phyloP scores from a whole-genome alignment of 2,329 filamentous ascomycete species.

The Aspergillus spinulosporus region DNA sequence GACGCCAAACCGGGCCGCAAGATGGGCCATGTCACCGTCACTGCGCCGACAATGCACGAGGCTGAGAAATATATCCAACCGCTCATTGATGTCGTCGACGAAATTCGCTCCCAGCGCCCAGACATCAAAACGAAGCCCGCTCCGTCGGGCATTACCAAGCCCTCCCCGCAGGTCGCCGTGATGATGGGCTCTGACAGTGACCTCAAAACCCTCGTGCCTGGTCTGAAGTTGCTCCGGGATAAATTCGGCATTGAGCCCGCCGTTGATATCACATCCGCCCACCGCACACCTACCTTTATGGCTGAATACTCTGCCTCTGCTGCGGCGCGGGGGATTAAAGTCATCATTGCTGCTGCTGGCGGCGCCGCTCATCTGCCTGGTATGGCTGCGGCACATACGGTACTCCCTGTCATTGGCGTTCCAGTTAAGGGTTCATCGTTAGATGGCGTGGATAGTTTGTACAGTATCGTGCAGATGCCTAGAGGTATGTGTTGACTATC shows the following conservation, averaged over 20 bases:
- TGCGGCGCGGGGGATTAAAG: conserved; percentile 65
- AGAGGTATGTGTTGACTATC: conserved; percentile 43
- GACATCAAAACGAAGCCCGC: conserved; percentile 37
- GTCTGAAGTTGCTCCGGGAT: conserved; percentile 45
- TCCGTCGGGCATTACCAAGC: conserved; percentile 34
- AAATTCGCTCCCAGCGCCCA: conserved; percentile 65
- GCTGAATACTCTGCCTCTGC: conserved; percentile 64
- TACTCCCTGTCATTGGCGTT: conserved; percentile 74
- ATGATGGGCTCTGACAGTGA: conserved; percentile 54
- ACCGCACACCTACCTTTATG: conserved; percentile 72
- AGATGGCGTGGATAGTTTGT: conserved; percentile 69
- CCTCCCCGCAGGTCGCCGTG: conserved; percentile 44
- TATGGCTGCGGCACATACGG: conserved; percentile 71
- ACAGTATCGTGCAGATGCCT: conserved; percentile 78
- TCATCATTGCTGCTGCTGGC: conserved; percentile 74
- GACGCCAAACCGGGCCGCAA: conserved; percentile 83
- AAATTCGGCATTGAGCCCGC: conserved; percentile 46
- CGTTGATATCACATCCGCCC: conserved; percentile 54
- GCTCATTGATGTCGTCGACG: conserved; percentile 73
- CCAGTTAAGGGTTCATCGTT: conserved; percentile 72
- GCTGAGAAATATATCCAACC: conserved; percentile 69
- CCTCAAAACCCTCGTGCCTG: conserved; percentile 46
- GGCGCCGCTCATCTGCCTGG: conserved; percentile 73
- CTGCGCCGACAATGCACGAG: conserved; percentile 65
- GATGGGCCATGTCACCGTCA: conserved; percentile 90